Conservation (phyloP, 2,329 filamentous ascomycete species). For the Fusarium bulbicola region DNA sequence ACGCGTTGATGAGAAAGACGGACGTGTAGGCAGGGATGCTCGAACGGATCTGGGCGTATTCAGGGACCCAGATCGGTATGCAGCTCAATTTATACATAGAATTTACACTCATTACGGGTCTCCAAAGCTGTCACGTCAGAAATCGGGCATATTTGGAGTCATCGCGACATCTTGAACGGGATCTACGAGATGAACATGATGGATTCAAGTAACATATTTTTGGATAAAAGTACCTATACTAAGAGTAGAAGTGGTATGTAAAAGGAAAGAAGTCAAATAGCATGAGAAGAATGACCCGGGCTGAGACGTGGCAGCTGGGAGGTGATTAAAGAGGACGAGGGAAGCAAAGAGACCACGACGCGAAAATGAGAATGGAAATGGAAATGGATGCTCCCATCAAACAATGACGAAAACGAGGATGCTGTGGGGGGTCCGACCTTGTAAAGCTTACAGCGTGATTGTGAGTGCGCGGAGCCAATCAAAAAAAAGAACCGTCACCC, state of each 20-base stretch:
- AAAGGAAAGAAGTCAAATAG: constrained; percentile 31
- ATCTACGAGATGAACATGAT: background rate
- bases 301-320: background rate
- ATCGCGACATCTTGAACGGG: background rate
- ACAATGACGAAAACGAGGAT: constrained; percentile 20
- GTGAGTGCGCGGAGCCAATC: constrained; percentile 17
- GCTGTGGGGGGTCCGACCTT: constrained; percentile 15
- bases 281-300: constrained; percentile 21
- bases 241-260: constrained; percentile 21
- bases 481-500: constrained; percentile 35
- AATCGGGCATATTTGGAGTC: background rate
- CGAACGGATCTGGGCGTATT: background rate
- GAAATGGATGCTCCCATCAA: constrained; percentile 7
- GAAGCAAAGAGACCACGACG: background rate
- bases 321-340: background rate
- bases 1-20: constrained; percentile 15
- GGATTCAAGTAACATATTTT: background rate
- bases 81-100: background rate
- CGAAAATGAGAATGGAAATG: constrained; percentile 7
- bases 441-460: constrained; percentile 3
- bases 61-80: background rate
- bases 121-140: background rate
- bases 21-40: background rate
- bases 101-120: background rate
- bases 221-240: background rate